Evolutionary conservation across 345 rosid species (phyloP).

Genomic region (Populus euphratica): DNA sequence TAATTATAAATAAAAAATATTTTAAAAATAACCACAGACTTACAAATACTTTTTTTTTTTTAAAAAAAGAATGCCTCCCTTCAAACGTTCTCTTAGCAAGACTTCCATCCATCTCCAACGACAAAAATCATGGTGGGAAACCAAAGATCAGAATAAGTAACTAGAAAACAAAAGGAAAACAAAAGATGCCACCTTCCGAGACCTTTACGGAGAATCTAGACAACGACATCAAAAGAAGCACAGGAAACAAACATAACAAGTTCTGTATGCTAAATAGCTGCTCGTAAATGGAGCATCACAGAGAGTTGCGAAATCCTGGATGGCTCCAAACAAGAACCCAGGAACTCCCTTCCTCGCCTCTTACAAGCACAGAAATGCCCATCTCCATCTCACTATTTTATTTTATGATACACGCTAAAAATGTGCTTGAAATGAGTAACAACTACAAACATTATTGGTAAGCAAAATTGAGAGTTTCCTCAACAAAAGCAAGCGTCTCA

Average conservation of each 20-base stretch:
- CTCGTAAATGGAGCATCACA: not conserved
- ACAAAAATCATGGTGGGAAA: not conserved
- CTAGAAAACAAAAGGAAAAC: not conserved
- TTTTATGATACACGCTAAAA: not conserved
- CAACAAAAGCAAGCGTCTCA: constrained; percentile 39
- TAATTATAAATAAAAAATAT: not conserved
- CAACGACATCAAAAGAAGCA: not conserved
- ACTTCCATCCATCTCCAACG: not conserved
- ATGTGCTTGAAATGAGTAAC: not conserved
- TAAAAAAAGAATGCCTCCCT: too few species aligned
- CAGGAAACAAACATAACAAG: not conserved
- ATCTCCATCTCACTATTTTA: not conserved
- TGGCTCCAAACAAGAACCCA: not conserved
- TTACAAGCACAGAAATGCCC: not conserved
- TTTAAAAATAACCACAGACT: not conserved
- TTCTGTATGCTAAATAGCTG: not conserved
- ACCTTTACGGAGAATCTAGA: not conserved
- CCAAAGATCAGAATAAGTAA: not conserved
- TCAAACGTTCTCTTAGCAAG: too few species aligned
- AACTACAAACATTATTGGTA: constrained; percentile 9
- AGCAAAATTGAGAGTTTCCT: constrained; percentile 27
- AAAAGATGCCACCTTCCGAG: constrained; percentile 14
- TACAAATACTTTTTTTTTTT: too few species aligned
- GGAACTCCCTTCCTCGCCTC: not conserved
- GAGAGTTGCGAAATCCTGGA: constrained; percentile 19